Evolutionary conservation across 345 rosid species (phyloP).

Genomic region (Rhodomyrtus tomentosa): DNA sequence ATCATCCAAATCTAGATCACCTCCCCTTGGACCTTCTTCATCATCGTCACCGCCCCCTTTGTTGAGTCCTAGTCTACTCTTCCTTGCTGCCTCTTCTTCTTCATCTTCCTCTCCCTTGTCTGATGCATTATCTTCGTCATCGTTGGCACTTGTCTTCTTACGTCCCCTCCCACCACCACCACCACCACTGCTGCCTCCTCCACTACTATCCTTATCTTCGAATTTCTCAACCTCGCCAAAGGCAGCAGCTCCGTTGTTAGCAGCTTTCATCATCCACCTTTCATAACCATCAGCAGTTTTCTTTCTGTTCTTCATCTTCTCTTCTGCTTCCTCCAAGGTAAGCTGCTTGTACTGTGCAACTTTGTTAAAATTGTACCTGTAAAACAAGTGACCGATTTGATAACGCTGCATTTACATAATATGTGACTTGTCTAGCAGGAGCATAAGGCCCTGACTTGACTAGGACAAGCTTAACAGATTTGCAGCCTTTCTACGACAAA

Average conservation of each 20-base stretch:
- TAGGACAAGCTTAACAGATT: background rate
- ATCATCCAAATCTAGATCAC: constrained; percentile 86
- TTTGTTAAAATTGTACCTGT: constrained; percentile 81
- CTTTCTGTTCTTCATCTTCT: constrained; percentile 90
- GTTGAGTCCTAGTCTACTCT: constrained; percentile 76
- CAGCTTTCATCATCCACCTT: constrained; percentile 99
- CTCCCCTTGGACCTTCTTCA: constrained; percentile 90
- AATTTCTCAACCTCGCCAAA: constrained; percentile 77
- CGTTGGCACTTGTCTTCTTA: constrained; percentile 56
- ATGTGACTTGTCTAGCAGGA: background rate
- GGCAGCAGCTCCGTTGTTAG: constrained; percentile 82
- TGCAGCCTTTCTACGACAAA: background rate
- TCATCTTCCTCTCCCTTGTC: constrained; percentile 94
- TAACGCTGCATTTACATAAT: background rate
- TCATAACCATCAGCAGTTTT: constrained; percentile 96
- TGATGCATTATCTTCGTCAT: constrained; percentile 79
- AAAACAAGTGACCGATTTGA: background rate
- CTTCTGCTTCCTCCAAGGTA: constrained; percentile 97
- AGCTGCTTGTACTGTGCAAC: constrained; percentile 97
- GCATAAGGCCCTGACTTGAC: background rate
- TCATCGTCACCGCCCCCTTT: constrained; percentile 69
- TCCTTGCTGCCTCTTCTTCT: constrained; percentile 81
- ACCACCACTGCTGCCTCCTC: background rate
- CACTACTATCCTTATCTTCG: constrained; percentile 55
- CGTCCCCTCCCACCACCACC: constrained; percentile 64